A percentile compares a stretch with the other conserved stretches of the same genome.
Evolutionary conservation across 495 filamentous ascomycete species (phyloP).

Genomic region (Aspergillus baeticus): DNA sequence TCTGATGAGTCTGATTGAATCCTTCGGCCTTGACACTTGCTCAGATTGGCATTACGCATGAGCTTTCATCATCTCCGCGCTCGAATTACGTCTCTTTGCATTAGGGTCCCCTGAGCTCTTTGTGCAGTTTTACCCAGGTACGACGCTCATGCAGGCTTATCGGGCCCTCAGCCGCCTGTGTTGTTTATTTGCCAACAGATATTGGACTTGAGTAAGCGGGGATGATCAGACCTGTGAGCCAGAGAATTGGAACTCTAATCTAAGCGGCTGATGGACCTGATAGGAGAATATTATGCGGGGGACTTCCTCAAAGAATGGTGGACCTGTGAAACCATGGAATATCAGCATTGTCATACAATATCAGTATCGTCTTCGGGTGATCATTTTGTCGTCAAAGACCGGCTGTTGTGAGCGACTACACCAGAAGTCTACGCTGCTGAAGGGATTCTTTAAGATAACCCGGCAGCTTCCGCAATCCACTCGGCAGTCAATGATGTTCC

Average conservation of each 20-base stretch:
- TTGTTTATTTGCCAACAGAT: neutral
- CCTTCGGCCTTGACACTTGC: neutral
- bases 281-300: neutral
- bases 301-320: no score
- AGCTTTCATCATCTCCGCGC: neutral
- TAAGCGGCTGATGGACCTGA: neutral
- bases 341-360: no score
- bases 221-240: constrained; percentile 3
- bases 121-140: neutral
- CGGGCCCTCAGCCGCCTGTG: neutral
- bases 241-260: constrained; percentile 5
- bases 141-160: no score
- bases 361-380: no score
- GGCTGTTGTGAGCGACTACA: no score
- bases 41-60: neutral
- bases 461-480: no score
- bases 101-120: neutral
- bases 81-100: neutral
- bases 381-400: no score
- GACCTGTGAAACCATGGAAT: no score
- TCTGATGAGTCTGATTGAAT: neutral
- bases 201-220: neutral
- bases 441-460: no score
- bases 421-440: no score
- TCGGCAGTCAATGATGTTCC: no score